Evolutionary conservation across 2,329 filamentous ascomycete genomes (phyloP), one percentile per base, ranked within the genome.

Genomic region (Aspergillus sp.): DNA sequence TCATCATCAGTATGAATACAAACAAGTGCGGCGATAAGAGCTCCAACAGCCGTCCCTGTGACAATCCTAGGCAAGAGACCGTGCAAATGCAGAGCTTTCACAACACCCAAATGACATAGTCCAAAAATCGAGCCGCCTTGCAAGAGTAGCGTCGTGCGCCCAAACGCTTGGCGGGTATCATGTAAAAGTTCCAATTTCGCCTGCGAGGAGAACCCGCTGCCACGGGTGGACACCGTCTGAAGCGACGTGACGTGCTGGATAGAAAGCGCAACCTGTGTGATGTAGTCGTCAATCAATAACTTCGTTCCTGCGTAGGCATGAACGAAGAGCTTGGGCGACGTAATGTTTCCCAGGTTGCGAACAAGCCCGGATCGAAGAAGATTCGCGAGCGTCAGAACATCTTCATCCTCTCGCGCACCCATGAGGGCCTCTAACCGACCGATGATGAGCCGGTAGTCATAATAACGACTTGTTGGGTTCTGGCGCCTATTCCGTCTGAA

Each of bases 81-180:
- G 29, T 86, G 80, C 33, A 89, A 70, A 66, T 90, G 87, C 36
- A 96, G 72, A 2, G 89, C 89, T 62, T 91, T 94, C 35, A 94
- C 86, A 4, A 96, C 88, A 5, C 90, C 90, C 4, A 96, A 67
- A 66, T 96, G 91, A 58, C 88, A 95, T 7, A 95, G 71, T 2
- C 90, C 90, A 59, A 96, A 95, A 48, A 94, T 91, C 38, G 88
- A 86, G 9, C 91, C 90, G 42, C 90, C 90, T 64, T 96, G 89
- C 1, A 96, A 69, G 4, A 96, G 85, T 27, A 96, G 75, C 1
- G 86, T 89, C 47, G 84, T 93, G 53, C 89, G 78, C 7, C 90
- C 91, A 68, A 94, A 94, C 0, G 88, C 87, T 63, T 93, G 88
- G 7, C 90, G 78, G 7, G 88, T 88, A 66, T 94, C 88, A 58